A percentile compares a stretch with the other conserved stretches of the same genome.
These are phyloP conservation scores for Sungouiozyma intestinalis DNA, from an alignment of 805 yeast genomes.

Conservation along the genomic window DNA sequence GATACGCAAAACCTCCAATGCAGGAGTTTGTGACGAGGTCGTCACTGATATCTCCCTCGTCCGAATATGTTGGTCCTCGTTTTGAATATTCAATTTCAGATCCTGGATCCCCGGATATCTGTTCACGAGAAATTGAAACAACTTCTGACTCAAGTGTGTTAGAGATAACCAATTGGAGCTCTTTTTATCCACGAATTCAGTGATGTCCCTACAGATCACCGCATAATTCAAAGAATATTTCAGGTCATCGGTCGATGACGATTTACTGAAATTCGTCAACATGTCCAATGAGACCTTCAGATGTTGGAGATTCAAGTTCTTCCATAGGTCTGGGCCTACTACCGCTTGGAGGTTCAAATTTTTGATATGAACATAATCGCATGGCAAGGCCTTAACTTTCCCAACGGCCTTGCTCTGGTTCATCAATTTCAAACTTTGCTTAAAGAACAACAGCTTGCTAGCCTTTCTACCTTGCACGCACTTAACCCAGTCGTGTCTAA, in stretches of 20 bases:
- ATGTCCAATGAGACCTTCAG: constrained; percentile 48
- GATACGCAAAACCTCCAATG: constrained; percentile 29
- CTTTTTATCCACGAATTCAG: constrained; percentile 36
- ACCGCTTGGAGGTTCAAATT: constrained; percentile 52
- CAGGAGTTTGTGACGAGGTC: constrained; percentile 2
- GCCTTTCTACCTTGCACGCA: too few relatives aligned
- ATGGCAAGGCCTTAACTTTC: constrained; percentile 2
- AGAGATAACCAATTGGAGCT: constrained; percentile 27
- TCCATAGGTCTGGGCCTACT: constrained; percentile 71
- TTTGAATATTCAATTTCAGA: constrained; percentile 12
- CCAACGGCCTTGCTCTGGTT: not conserved
- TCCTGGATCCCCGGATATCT: constrained; percentile 16
- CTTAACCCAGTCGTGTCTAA: too few relatives aligned
- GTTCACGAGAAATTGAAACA: constrained; percentile 36
- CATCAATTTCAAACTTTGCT: not conserved
- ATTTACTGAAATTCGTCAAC: constrained; percentile 55
- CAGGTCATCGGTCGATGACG: constrained; percentile 76
- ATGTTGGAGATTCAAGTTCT: constrained; percentile 55
- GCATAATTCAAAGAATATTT: constrained; percentile 83
- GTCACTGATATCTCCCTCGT: constrained; percentile 21
- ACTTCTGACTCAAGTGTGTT: constrained; percentile 35
- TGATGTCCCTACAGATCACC: constrained; percentile 58
- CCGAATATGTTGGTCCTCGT: constrained; percentile 23
- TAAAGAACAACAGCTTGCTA: not conserved
- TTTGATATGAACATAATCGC: constrained; percentile 34